A percentile compares a stretch with the other conserved stretches of the same genome.
These are phyloP conservation scores for Naematelia encephala DNA, from an alignment of 768 basidiomycete species.

Conservation along the genomic window DNA sequence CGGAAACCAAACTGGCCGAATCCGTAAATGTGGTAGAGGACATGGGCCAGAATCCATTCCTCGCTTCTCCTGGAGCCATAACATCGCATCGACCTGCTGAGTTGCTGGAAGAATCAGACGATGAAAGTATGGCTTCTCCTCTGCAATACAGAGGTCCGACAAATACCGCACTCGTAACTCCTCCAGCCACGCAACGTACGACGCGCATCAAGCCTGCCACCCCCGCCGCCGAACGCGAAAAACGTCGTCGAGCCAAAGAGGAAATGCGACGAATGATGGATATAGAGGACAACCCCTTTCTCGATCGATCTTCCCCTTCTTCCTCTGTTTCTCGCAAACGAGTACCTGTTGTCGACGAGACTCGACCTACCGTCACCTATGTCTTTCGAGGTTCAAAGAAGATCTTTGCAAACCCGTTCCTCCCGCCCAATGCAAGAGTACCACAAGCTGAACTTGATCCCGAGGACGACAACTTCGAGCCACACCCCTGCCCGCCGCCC, in stretches of 20 bases:
- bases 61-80: slow-evolving; percentile 24
- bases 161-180: slow-evolving; percentile 12
- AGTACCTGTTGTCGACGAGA: slow-evolving; percentile 22
- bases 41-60: slow-evolving; percentile 31
- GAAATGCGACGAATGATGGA: slow-evolving; percentile 26
- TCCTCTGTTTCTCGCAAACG: slow-evolving; percentile 7
- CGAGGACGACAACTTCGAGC: slow-evolving; percentile 36
- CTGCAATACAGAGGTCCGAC: slow-evolving; percentile 1
- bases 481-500: slow-evolving; percentile 35
- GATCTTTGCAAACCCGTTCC: slow-evolving; percentile 40
- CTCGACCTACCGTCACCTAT: slow-evolving; percentile 34
- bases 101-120: not conserved
- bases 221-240: slow-evolving; percentile 4
- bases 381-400: slow-evolving; percentile 44
- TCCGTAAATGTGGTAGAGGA: not conserved
- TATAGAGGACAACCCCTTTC: slow-evolving; percentile 35
- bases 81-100: slow-evolving; percentile 16
- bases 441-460: slow-evolving; percentile 21
- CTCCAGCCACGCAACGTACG: slow-evolving; percentile 19
- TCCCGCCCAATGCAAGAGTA: slow-evolving; percentile 11
- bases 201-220: slow-evolving; percentile 7
- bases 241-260: not conserved
- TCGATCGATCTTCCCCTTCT: slow-evolving; percentile 21
- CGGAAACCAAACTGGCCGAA: not conserved
- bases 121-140: not conserved